Evolutionary conservation across 2,329 filamentous ascomycete genomes (phyloP).

Genomic region (Fusarium illudens): DNA sequence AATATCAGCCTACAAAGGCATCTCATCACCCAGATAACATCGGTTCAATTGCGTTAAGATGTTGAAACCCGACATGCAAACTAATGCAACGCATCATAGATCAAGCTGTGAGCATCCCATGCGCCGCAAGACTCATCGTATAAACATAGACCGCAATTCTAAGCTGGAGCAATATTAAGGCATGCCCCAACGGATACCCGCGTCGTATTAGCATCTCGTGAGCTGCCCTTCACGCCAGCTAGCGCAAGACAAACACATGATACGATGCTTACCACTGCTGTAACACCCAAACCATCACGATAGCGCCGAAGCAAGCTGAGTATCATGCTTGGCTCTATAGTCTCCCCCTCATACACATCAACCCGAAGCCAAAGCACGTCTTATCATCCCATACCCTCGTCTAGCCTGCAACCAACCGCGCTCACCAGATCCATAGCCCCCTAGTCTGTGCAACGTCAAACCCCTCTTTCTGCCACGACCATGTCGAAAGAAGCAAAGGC

Average conservation of each 20-base stretch:
- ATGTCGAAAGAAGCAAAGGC: neutral
- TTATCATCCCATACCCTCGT: neutral
- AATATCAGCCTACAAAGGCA: too few relatives aligned
- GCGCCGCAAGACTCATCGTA: neutral
- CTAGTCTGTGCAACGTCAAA: neutral
- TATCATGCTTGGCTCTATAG: neutral
- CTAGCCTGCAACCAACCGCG: conserved; percentile 12
- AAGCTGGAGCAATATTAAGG: neutral
- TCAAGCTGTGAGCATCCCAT: neutral
- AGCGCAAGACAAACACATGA: neutral
- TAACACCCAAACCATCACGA: neutral
- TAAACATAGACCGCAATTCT: neutral
- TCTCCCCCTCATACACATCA: neutral
- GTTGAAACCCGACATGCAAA: neutral
- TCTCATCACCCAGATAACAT: neutral
- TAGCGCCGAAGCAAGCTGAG: neutral
- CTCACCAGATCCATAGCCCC: conserved; percentile 12
- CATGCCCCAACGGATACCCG: neutral
- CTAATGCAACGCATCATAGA: neutral
- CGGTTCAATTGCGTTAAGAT: neutral
- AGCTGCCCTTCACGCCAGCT: neutral
- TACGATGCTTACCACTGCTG: conserved; percentile 3
- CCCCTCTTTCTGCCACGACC: neutral
- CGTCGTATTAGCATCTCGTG: conserved; percentile 12
- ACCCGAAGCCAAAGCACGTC: neutral